Evolutionary conservation across 495 filamentous ascomycete species (phyloP).

Genomic region (Cetradonia linearis): DNA sequence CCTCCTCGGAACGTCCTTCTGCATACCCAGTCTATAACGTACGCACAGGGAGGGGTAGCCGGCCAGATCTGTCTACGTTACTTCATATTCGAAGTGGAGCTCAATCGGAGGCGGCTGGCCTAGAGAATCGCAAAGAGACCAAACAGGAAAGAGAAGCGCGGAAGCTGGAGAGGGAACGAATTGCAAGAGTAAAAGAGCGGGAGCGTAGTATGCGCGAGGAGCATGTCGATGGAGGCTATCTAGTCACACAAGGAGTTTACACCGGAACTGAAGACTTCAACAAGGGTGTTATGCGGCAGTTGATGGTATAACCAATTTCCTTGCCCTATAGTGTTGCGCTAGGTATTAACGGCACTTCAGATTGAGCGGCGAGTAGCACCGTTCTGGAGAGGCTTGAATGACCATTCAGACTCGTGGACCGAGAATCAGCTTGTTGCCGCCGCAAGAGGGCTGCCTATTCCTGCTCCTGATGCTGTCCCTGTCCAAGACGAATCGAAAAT

Average conservation of each 20-base stretch:
- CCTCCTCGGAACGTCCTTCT: constrained; percentile 19
- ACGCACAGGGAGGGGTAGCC: constrained; percentile 39
- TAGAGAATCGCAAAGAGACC: constrained; percentile 63
- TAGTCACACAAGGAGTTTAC: constrained; percentile 91
- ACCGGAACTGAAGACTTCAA: constrained; percentile 87
- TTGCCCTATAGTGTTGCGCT: constrained; percentile 26
- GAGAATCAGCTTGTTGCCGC: constrained; percentile 90
- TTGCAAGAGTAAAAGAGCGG: constrained; percentile 63
- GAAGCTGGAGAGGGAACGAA: constrained; percentile 70
- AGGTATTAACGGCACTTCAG: constrained; percentile 25
- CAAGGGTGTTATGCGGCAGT: constrained; percentile 77
- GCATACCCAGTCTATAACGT: constrained; percentile 23
- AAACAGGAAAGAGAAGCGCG: constrained; percentile 85
- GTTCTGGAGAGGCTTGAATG: constrained; percentile 89
- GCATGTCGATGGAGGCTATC: constrained; percentile 84
- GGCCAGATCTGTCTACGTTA: constrained; percentile 48
- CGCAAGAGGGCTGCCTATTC: constrained; percentile 74
- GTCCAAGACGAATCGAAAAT: constrained; percentile 49
- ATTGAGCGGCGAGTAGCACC: constrained; percentile 88
- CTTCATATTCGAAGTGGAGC: constrained; percentile 37
- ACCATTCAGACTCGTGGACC: constrained; percentile 80
- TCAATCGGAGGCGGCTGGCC: constrained; percentile 34
- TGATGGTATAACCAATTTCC: constrained; percentile 50
- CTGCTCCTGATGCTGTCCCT: constrained; percentile 70
- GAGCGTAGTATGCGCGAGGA: constrained; percentile 91